A percentile compares a stretch with the other conserved stretches of the same genome.
phyloP scores from a whole-genome alignment of 305 asterid genomes.

The Solanum chacoense region DNA sequence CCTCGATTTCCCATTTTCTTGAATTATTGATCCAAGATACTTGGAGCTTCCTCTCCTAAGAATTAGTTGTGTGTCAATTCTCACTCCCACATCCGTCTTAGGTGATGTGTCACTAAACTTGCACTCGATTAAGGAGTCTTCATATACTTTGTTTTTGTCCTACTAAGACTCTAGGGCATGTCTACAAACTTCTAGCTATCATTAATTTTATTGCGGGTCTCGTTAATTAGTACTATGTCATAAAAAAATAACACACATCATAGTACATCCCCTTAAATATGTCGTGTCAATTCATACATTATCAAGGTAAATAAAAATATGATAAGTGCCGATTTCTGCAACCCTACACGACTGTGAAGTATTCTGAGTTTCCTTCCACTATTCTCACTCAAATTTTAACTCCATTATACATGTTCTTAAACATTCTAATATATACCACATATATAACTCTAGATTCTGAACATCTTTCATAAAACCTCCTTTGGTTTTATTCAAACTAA shows the following conservation, averaged over 20 bases:
- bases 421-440: background rate
- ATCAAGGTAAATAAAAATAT: too few relatives aligned
- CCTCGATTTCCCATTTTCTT: background rate
- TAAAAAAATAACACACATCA: too few relatives aligned
- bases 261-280: too few relatives aligned
- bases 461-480: background rate
- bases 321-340: background rate
- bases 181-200: too few relatives aligned
- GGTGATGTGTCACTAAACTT: background rate
- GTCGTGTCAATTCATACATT: background rate
- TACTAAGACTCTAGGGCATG: background rate
- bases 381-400: background rate
- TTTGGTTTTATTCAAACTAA: background rate
- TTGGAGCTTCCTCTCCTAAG: too few relatives aligned
- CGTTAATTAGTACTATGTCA: background rate
- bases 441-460: background rate
- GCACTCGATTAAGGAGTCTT: background rate
- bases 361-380: background rate
- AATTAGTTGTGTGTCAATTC: background rate
- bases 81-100: background rate
- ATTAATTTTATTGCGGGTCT: too few relatives aligned
- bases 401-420: background rate
- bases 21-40: background rate
- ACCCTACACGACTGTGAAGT: background rate
- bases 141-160: background rate